Base-by-base conservation (phyloP, 495 filamentous ascomycete genomes). In the Penicillium psychrofluorescens region DNA sequence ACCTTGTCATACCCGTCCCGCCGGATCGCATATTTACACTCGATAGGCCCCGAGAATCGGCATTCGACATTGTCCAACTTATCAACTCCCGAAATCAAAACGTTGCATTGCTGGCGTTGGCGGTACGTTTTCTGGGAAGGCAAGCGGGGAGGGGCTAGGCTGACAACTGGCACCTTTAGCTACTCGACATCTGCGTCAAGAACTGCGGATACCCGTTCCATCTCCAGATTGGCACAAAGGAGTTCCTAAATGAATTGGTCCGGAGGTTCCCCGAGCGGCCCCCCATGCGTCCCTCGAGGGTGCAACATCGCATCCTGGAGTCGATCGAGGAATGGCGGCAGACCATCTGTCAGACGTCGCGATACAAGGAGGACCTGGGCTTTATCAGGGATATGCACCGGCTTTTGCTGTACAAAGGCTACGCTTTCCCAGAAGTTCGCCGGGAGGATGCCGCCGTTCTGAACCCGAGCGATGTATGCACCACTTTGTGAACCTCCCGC, bases 191-290 rank as follows among this genome's bases (percentile, higher is more conserved):
- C 38, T 97, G 90, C 64, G 92, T 96, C 62, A 98, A 98, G 70
- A 98, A 98, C 66, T 98, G 92, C 80, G 92, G 92, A 54, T 98
- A 98, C 67, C 89, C 94, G 12, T 98, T 98, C 66, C 92, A 98
- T 49, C 82, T 98, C 33, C 92, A 98, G 68, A 96, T 98, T 63
- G 88, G 85, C 62, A 97, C 92, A 44, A 98, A 98, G 63, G 92
- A 98, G 54, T 97, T 98, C 56, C 79, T 98, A 44, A 98, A 97
- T 72, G 92, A 98, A 75, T 83, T 98, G 49, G 92, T 98, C 27
- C 84, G 92, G 45, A 78, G 91, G 41, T 98, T 98, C 59, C 92
- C 92, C 45, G 92, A 98, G 66, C 79, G 91, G 29, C 92, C 92
- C 36, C 87, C 91, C 9, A 74, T 90, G 48, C 83, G 92, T 41